Conservation (phyloP, 1,284 basidiomycete genomes). For the Ustilago curta region DNA sequence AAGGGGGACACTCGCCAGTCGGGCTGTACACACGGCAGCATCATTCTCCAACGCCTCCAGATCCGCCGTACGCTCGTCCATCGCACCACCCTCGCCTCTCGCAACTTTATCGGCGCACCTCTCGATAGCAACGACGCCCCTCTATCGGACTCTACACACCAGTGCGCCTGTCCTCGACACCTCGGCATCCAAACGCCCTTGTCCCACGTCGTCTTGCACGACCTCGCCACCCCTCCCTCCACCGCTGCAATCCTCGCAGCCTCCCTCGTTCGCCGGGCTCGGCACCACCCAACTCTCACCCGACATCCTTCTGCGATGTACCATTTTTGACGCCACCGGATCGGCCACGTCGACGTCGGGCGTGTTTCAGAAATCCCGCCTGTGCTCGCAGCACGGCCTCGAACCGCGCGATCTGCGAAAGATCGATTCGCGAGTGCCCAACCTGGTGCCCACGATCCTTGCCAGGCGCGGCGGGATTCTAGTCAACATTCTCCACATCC, state of each 20-base stretch:
- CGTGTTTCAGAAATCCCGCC: slow-evolving; percentile 86
- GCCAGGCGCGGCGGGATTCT: slow-evolving; percentile 84
- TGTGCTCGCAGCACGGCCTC: slow-evolving; percentile 87
- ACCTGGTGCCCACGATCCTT: slow-evolving; percentile 90
- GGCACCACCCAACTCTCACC: slow-evolving; percentile 56
- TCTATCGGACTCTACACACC: slow-evolving; percentile 3
- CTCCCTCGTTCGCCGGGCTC: slow-evolving; percentile 14
- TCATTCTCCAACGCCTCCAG: no score
- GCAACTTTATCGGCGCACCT: no score
- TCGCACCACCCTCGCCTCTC: no score
- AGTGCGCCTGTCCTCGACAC: neutral
- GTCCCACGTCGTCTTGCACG: neutral
- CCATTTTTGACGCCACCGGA: slow-evolving; percentile 60
- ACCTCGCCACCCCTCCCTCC: slow-evolving; percentile 2
- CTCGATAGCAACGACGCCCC: neutral
- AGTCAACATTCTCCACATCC: slow-evolving; percentile 90
- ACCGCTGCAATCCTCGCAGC: neutral
- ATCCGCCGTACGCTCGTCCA: no score
- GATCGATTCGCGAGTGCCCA: slow-evolving; percentile 92
- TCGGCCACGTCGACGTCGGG: slow-evolving; percentile 86
- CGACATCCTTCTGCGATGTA: slow-evolving; percentile 61
- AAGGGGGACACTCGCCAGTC: no score
- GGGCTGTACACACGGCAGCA: no score
- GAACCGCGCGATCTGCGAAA: slow-evolving; percentile 95
- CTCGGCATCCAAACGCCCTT: neutral